These are phyloP conservation scores for Catharanthus roseus DNA, from an alignment of 257 asterid species.

Conservation along the genomic window DNA sequence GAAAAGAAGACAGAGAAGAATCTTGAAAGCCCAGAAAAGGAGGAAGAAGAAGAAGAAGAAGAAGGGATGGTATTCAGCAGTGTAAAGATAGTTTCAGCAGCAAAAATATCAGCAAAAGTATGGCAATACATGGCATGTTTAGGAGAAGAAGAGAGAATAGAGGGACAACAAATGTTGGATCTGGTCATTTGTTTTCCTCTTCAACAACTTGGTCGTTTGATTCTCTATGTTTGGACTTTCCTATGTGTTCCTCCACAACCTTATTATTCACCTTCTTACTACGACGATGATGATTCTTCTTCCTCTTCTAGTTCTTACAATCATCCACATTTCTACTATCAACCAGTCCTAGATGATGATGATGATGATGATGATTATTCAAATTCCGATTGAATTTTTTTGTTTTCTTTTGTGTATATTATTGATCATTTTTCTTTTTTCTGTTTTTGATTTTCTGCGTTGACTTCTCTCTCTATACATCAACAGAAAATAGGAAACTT, in stretches of 20 bases:
- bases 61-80: slow-evolving; percentile 25
- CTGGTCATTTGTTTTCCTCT: slow-evolving; percentile 32
- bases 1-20: no score
- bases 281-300: slow-evolving; percentile 7
- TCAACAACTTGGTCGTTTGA: slow-evolving; percentile 29
- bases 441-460: background rate
- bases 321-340: background rate
- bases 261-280: slow-evolving; percentile 1
- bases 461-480: background rate
- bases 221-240: slow-evolving; percentile 27
- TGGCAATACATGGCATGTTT: slow-evolving; percentile 30
- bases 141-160: slow-evolving; percentile 14
- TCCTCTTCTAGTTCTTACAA: background rate
- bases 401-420: background rate
- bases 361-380: slow-evolving; percentile 9
- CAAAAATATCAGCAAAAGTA: slow-evolving; percentile 23
- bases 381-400: slow-evolving; percentile 12
- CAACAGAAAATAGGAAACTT: background rate
- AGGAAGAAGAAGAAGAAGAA: background rate
- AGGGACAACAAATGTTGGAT: slow-evolving; percentile 31
- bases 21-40: background rate
- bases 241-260: slow-evolving; percentile 19
- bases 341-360: slow-evolving; percentile 3
- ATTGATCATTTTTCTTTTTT: background rate
- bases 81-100: slow-evolving; percentile 27